phyloP scores from a whole-genome alignment of 2,329 filamentous ascomycete genomes.

The Beauveria asiatica region DNA sequence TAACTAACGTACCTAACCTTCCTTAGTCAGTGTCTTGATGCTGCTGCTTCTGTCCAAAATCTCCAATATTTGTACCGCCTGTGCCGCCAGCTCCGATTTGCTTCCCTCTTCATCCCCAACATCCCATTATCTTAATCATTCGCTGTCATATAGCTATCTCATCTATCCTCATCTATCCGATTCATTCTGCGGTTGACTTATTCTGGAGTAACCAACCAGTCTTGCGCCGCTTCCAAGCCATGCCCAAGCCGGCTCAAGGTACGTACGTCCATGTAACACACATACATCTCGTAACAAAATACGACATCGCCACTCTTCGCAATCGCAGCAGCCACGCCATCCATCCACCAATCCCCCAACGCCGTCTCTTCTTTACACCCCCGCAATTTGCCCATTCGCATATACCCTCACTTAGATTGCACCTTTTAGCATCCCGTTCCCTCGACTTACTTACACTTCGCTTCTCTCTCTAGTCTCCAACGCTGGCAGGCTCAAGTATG shows the following conservation, averaged over 20 bases:
- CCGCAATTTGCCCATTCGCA: not conserved
- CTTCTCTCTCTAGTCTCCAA: conserved; percentile 19
- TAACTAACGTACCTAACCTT: too few relatives aligned
- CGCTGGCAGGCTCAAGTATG: conserved; percentile 55
- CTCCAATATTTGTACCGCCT: too few relatives aligned
- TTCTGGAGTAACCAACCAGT: not conserved
- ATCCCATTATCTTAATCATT: too few relatives aligned
- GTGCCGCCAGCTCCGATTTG: too few relatives aligned
- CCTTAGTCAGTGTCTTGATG: too few relatives aligned
- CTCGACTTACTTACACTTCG: not conserved
- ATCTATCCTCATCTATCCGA: too few relatives aligned
- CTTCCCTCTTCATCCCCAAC: too few relatives aligned
- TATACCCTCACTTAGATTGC: conserved; percentile 1
- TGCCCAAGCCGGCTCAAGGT: conserved; percentile 10
- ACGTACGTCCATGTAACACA: not conserved
- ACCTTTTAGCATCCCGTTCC: not conserved
- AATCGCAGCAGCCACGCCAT: conserved; percentile 8
- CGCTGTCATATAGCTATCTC: too few relatives aligned
- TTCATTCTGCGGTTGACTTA: not conserved
- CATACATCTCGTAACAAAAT: not conserved
- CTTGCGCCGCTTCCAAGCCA: not conserved
- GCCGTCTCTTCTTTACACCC: not conserved
- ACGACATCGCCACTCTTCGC: conserved; percentile 3
- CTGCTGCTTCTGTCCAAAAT: too few relatives aligned
- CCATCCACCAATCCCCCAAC: not conserved